Evolutionary conservation across 345 rosid genomes (phyloP).

Genomic region (Hibiscus trionum): DNA sequence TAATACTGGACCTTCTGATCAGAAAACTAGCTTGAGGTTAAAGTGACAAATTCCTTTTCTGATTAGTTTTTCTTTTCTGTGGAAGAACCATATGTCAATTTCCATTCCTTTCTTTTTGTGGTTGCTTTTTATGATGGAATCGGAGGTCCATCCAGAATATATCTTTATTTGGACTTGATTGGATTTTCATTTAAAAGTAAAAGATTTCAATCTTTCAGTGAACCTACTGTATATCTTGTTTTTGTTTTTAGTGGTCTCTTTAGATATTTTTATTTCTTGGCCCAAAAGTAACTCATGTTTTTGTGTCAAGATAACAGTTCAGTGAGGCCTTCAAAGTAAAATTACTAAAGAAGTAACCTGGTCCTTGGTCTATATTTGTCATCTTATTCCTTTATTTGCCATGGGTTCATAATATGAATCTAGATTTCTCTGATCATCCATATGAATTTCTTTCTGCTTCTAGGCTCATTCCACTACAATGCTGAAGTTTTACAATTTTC

Average conservation of each 20-base stretch:
- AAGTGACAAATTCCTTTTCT: neutral
- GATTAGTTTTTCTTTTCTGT: neutral
- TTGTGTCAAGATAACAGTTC: neutral
- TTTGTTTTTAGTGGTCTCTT: neutral
- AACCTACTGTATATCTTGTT: neutral
- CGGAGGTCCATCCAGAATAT: neutral
- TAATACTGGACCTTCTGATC: neutral
- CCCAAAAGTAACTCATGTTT: neutral
- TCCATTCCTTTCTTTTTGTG: neutral
- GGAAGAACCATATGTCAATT: neutral
- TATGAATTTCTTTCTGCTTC: constrained; percentile 3
- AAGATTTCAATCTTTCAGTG: neutral
- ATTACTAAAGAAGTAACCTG: neutral
- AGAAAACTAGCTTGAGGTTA: neutral
- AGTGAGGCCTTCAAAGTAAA: neutral
- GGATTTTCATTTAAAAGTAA: neutral
- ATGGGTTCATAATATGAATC: neutral
- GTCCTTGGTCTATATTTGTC: neutral
- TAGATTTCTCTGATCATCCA: neutral
- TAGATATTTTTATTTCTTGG: neutral
- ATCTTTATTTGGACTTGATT: neutral
- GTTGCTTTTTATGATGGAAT: neutral
- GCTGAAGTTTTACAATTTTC: neutral
- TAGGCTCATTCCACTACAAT: neutral
- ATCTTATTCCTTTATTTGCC: neutral